A percentile compares a stretch with the other conserved stretches of the same genome.
Conservation (phyloP, 2,329 filamentous ascomycete species). For the Cercospora berteroae region DNA sequence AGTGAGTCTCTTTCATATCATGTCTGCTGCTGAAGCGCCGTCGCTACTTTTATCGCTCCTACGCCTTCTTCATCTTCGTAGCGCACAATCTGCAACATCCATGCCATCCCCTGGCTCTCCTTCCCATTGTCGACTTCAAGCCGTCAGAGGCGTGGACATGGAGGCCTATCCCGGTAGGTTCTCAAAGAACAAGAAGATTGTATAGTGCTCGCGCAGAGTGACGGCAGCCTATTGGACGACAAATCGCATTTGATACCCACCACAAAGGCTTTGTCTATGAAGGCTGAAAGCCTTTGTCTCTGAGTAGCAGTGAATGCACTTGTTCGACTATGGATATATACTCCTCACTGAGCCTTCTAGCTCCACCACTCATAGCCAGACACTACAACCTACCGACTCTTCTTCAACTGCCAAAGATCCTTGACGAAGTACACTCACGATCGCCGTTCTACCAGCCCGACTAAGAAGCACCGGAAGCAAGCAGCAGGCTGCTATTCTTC, state of each 20-base stretch:
- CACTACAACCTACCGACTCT: not conserved
- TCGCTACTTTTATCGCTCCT: conserved; percentile 7
- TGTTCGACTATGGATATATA: not conserved
- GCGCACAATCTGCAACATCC: conserved; percentile 10
- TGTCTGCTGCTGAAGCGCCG: not conserved
- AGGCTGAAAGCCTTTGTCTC: not conserved
- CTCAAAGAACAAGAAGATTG: not conserved
- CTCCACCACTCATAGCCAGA: not conserved
- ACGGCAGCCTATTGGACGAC: not conserved
- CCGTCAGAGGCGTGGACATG: not conserved
- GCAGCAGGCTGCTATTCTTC: not conserved
- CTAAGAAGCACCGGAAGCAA: not conserved
- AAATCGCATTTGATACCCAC: not conserved
- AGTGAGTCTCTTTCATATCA: not conserved
- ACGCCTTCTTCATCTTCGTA: conserved; percentile 10
- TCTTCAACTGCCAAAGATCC: not conserved
- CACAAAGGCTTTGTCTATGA: not conserved
- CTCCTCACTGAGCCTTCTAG: not conserved
- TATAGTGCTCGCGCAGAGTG: conserved; percentile 34
- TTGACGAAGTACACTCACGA: not conserved
- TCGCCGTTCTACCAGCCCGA: not conserved
- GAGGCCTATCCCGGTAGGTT: not conserved
- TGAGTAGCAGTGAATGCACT: not conserved
- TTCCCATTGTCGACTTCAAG: conserved; percentile 2
- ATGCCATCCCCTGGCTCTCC: conserved; percentile 10